A percentile compares a stretch with the other conserved stretches of the same genome.
These are phyloP conservation scores for Limonium bicolor DNA, from an alignment of 148 eudicot genomes.

Conservation along the genomic window DNA sequence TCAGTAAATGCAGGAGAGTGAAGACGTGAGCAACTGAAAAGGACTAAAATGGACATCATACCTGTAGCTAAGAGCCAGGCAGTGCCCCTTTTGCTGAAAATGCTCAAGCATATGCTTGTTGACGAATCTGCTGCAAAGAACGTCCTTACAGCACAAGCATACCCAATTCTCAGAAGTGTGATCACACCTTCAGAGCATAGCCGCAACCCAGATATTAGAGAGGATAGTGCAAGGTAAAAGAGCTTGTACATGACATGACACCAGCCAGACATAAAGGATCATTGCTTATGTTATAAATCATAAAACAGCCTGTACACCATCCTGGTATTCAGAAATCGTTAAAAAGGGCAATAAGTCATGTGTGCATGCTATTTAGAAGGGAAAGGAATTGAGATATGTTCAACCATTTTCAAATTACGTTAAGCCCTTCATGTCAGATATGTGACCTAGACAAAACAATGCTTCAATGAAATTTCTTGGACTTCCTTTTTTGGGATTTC, in stretches of 20 bases:
- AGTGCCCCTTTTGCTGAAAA: constrained; percentile 38
- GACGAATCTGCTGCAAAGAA: constrained; percentile 78
- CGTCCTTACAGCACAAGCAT: constrained; percentile 77
- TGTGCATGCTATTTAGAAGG: neutral
- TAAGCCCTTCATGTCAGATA: too few relatives aligned
- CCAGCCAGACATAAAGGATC: neutral
- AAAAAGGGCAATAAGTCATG: neutral
- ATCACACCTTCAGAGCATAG: constrained; percentile 44
- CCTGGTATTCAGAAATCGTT: neutral
- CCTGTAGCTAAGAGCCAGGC: constrained; percentile 89
- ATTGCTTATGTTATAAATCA: neutral
- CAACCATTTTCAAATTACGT: too few relatives aligned
- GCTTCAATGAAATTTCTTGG: too few relatives aligned
- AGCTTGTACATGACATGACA: neutral
- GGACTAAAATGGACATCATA: constrained; percentile 3
- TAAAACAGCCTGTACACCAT: neutral
- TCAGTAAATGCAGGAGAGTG: too few relatives aligned
- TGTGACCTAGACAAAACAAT: too few relatives aligned
- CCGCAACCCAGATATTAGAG: neutral
- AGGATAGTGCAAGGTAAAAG: neutral
- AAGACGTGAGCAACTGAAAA: too few relatives aligned
- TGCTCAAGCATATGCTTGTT: constrained; percentile 92
- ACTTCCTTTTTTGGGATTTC: too few relatives aligned
- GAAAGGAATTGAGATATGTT: too few relatives aligned
- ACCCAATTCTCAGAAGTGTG: constrained; percentile 83